Evolutionary conservation across 2,329 filamentous ascomycete species (phyloP), one percentile per base, ranked within the genome.

Genomic region (Fusarium phyllophilum): DNA sequence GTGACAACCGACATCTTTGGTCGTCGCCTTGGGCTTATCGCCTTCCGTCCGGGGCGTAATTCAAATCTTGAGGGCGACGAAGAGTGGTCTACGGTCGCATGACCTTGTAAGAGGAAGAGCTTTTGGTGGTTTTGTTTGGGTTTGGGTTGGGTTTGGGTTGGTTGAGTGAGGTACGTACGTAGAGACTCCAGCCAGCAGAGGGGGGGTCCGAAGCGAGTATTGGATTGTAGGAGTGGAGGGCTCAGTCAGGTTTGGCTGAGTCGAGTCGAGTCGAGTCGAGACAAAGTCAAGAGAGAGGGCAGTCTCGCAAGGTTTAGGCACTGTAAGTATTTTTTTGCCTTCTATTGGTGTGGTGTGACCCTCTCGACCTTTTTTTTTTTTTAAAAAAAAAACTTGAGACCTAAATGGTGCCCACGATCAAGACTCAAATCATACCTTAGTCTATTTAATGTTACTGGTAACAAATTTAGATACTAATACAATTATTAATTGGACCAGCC

Each of bases 1-100:
- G 86, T 87, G 84, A 85, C 87, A 86, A 90, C 86, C 85, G 88
- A 89, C 88, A 90, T 90, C 82, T 89, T 88, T 74, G 29, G 68
- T 74, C 72, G 81, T 82, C 81, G 85, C 87, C 81, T 73, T 84
- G 74, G 81, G 82, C 84, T 85, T 82, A 83, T 86, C 85, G 86
- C 87, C 86, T 88, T 79, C 78, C 80, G 80, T 82, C 79, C 78
- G 77, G 78, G 77, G 78, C 75, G 75, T 78, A 77, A 78, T 73
- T 74, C 66, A 75, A 72, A 77, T 76, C 75, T 78, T 80, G 77
- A 79, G 81, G 80, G 80, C 80, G 80, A 81, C 80, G 73, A 77
- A 78, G 73, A 78, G 77, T 76, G 75, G 77, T 81, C 67, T 81
- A 82, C 78, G 81, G 80, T 83, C 77, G 81, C 82, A 83, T 83